phyloP scores from a whole-genome alignment of 192 early-diverging fungal genomes.

The Jimgerdemannia flammicorona region DNA sequence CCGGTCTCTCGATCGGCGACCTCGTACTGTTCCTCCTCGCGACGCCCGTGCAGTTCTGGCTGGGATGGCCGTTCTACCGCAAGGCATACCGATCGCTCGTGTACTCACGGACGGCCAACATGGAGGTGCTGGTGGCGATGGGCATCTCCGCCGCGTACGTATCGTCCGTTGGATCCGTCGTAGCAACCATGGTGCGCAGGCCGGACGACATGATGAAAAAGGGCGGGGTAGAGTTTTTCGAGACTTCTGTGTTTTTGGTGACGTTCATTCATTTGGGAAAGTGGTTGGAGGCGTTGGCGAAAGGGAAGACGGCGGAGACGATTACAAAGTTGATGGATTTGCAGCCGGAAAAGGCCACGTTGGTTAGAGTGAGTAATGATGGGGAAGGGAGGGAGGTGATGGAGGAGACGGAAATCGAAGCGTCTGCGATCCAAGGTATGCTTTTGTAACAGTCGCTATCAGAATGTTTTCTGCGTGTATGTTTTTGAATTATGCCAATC shows the following conservation, averaged over 20 bases:
- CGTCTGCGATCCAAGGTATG: slow-evolving; percentile 1
- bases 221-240: slow-evolving; percentile 62
- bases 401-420: slow-evolving; percentile 22
- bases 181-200: slow-evolving; percentile 36
- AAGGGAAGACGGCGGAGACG: slow-evolving; percentile 73
- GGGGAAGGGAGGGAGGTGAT: slow-evolving; percentile 17
- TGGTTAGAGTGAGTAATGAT: slow-evolving; percentile 28
- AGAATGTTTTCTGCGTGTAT: too few relatives aligned
- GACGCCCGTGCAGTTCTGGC: slow-evolving; percentile 90
- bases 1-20: slow-evolving; percentile 65
- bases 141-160: slow-evolving; percentile 73
- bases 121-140: slow-evolving; percentile 90
- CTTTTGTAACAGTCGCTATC: background rate
- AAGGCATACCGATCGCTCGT: slow-evolving; percentile 74
- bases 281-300: slow-evolving; percentile 76
- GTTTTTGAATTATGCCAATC: too few relatives aligned
- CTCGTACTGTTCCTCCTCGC: slow-evolving; percentile 70
- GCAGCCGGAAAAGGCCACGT: slow-evolving; percentile 64
- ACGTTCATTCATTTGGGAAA: slow-evolving; percentile 82
- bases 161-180: slow-evolving; percentile 54
- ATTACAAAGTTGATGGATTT: slow-evolving; percentile 73
- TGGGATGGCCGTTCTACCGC: slow-evolving; percentile 77
- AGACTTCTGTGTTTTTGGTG: slow-evolving; percentile 71
- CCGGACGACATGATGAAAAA: background rate
- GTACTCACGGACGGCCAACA: slow-evolving; percentile 80